phyloP scores from a whole-genome alignment of 2,329 filamentous ascomycete genomes.

The Colletotrichum agaves region DNA sequence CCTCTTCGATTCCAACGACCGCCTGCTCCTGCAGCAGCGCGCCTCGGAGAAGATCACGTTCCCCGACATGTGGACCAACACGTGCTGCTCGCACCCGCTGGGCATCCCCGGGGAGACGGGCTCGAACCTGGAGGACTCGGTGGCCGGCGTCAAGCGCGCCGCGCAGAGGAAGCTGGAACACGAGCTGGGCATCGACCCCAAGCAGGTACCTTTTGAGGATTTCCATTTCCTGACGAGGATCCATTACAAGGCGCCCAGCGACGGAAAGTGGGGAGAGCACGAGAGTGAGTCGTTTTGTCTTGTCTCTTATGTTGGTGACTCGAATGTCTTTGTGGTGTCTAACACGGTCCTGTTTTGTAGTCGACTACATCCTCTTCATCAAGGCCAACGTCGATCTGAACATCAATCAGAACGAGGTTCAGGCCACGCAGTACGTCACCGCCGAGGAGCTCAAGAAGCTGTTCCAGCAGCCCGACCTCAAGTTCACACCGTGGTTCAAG shows the following conservation, averaged over 20 bases:
- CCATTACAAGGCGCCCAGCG: conserved; percentile 96
- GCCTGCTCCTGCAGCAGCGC: conserved; percentile 93
- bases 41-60: conserved; percentile 98
- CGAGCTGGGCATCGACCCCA: conserved; percentile 89
- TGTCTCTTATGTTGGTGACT: no score
- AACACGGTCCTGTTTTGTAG: no score
- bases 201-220: conserved; percentile 89
- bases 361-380: conserved; percentile 99
- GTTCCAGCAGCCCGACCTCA: conserved; percentile 82
- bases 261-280: conserved; percentile 99
- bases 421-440: conserved; percentile 85
- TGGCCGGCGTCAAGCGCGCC: conserved; percentile 89
- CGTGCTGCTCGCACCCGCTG: conserved; percentile 97
- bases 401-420: conserved; percentile 88
- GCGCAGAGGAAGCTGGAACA: conserved; percentile 94
- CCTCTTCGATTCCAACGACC: conserved; percentile 90
- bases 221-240: conserved; percentile 97
- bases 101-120: conserved; percentile 93
- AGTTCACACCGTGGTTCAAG: conserved; percentile 99
- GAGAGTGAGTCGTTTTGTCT: conserved; percentile 81
- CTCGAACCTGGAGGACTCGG: conserved; percentile 79
- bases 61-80: conserved; percentile 99
- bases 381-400: conserved; percentile 89
- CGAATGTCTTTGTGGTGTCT: no score
- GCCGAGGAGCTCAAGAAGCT: conserved; percentile 84